Conservation (phyloP, 345 rosid genomes). For the Pistacia vera region DNA sequence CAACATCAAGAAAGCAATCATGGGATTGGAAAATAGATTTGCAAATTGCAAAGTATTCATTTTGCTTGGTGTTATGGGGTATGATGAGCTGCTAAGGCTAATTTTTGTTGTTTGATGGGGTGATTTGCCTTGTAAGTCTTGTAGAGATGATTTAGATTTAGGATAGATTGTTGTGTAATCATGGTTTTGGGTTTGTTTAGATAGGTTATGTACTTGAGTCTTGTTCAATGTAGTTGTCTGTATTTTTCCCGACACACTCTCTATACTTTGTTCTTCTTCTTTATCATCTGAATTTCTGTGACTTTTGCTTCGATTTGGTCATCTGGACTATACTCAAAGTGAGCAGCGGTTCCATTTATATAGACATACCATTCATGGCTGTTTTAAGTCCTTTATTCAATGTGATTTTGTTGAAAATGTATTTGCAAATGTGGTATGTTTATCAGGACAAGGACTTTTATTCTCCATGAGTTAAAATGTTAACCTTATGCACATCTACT, state of each 20-base stretch:
- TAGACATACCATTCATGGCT: not conserved
- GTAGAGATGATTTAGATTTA: constrained; percentile 14
- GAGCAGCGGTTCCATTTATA: not conserved
- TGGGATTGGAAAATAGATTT: constrained; percentile 17
- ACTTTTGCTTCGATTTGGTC: not conserved
- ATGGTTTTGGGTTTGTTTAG: not conserved
- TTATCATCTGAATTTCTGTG: not conserved
- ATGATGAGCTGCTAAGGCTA: not conserved
- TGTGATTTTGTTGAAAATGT: not conserved
- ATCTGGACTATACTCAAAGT: not conserved
- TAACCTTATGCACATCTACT: not conserved
- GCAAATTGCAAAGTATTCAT: not conserved
- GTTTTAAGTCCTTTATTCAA: not conserved
- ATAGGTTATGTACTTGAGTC: not conserved
- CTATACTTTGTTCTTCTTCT: not conserved
- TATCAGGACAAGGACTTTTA: not conserved
- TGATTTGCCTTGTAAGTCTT: not conserved
- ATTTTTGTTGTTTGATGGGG: constrained; percentile 5
- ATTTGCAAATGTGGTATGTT: not conserved
- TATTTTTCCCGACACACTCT: not conserved
- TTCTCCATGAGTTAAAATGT: not conserved
- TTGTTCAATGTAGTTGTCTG: constrained; percentile 4
- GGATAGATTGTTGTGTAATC: constrained; percentile 4
- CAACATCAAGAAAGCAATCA: constrained; percentile 16
- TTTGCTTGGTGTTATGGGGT: not conserved